Conservation (phyloP, 2,329 filamentous ascomycete genomes). For the Fusarium torulosum region DNA sequence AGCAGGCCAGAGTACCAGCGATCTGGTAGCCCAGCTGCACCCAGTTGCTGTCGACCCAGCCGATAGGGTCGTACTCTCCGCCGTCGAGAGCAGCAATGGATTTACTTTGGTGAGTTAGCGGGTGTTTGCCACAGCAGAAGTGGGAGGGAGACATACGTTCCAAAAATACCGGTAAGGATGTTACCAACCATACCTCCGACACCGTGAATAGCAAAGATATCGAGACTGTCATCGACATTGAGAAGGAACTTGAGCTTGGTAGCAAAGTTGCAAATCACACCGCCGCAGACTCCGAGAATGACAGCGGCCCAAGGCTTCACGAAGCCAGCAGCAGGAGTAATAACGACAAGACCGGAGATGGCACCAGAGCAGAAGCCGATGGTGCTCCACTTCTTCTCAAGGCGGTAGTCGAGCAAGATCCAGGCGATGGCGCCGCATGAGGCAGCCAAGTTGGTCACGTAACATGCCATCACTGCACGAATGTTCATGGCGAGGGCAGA, state of each 20-base stretch:
- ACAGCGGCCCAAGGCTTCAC: slow-evolving; percentile 75
- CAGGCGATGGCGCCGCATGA: slow-evolving; percentile 85
- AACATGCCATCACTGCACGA: slow-evolving; percentile 88
- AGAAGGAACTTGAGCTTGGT: slow-evolving; percentile 84
- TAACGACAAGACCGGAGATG: slow-evolving; percentile 88
- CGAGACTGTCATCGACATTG: slow-evolving; percentile 86
- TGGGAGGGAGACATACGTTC: slow-evolving; percentile 63
- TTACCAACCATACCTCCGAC: slow-evolving; percentile 86
- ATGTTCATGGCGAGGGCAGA: slow-evolving; percentile 84
- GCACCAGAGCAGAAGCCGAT: slow-evolving; percentile 93
- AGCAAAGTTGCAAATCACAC: slow-evolving; percentile 82
- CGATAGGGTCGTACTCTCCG: slow-evolving; percentile 67
- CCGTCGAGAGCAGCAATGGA: slow-evolving; percentile 82
- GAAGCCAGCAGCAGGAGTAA: slow-evolving; percentile 85
- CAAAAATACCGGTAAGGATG: slow-evolving; percentile 81
- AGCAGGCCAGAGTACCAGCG: slow-evolving; percentile 73
- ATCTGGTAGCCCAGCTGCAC: slow-evolving; percentile 79
- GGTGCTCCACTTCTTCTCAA: slow-evolving; percentile 95
- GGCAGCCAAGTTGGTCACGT: slow-evolving; percentile 89
- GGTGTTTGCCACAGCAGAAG: neutral
- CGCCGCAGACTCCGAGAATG: slow-evolving; percentile 70
- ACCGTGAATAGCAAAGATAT: slow-evolving; percentile 91
- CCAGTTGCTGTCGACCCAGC: slow-evolving; percentile 79
- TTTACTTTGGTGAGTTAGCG: slow-evolving; percentile 58
- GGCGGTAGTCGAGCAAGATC: slow-evolving; percentile 87